Evolutionary conservation across 2,329 filamentous ascomycete genomes (phyloP).

Genomic region (Zymoseptoria ardabiliae): DNA sequence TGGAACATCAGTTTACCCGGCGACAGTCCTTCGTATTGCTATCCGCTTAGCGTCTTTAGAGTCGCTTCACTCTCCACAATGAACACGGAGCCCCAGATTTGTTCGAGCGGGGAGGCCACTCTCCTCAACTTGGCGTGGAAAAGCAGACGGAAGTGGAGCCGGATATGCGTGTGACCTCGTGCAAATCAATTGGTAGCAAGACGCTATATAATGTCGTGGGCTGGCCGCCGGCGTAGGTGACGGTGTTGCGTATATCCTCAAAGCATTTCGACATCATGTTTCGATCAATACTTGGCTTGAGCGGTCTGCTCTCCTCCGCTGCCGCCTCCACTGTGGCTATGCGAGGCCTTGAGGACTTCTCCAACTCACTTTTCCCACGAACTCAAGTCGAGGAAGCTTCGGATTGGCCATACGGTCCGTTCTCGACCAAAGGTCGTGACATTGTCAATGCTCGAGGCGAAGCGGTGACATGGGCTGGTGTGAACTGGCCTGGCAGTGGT

Average conservation of each 20-base stretch:
- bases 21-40: too few species aligned
- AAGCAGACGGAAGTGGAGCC: neutral
- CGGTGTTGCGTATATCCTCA: neutral
- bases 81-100: neutral
- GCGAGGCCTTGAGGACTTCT: neutral
- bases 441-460: conserved; percentile 17
- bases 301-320: neutral
- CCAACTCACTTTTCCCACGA: neutral
- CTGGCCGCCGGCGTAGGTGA: neutral
- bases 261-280: neutral
- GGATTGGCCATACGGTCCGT: conserved; percentile 28
- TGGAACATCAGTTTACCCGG: neutral
- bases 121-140: neutral
- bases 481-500: conserved; percentile 29
- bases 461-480: conserved; percentile 26
- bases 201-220: neutral
- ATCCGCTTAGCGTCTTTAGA: too few species aligned
- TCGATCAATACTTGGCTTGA: neutral
- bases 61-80: neutral
- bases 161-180: neutral
- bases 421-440: conserved; percentile 26
- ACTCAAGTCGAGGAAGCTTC: neutral
- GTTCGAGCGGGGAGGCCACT: neutral
- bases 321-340: neutral
- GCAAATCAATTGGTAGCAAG: neutral